Evolutionary conservation across 306 rosid species (phyloP), one percentile per base, ranked within the genome.

Genomic region (Quercus aquifolioides): DNA sequence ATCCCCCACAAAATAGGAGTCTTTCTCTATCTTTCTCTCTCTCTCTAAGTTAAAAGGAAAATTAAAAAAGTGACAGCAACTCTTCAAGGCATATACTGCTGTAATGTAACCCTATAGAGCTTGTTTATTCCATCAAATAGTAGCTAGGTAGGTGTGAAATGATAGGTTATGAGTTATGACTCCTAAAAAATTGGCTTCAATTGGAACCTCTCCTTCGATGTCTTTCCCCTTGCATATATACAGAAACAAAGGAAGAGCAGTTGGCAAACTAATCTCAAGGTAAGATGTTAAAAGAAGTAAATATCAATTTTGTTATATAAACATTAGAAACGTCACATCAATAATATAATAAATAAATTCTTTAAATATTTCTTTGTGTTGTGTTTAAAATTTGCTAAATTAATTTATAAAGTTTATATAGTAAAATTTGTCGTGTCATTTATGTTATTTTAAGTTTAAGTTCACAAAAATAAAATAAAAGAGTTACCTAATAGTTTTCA

Each of bases 1-100:
- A 18, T 67, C 57, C 81, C 88, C 87, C 81, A 76, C 71, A 84
- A 77, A 84, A 83, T 73, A 78, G 89, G 89, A 83, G 77, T 18
- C 65, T 28, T 25, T 55, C 64, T 26, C 52, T 19, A 12, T 57
- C 43, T 68, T 33, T 19, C 30, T 75, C 58, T 55, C 57, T 26
- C 56, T 54, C 35, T 38, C 55, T 17, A 58, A 77, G 56, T 73
- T 72, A 75, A 28, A 21, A 19, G 21, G 15, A 25, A 23, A 55
- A 14, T 31, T 28, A 3, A 79, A 79, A 79, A 77, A 28, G 25
- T 51, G 81, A 82, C 49, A 56, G 79, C 75, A 79, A 55, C 83
- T 30, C 76, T 76, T 84, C 76, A 43, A 65, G 77, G 71, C 62
- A 74, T 62, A 43, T 26, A 63, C n/a, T 51, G 79, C 43, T 70